Conservation (phyloP, 495 filamentous ascomycete species). For the Amorphotheca resinae region DNA sequence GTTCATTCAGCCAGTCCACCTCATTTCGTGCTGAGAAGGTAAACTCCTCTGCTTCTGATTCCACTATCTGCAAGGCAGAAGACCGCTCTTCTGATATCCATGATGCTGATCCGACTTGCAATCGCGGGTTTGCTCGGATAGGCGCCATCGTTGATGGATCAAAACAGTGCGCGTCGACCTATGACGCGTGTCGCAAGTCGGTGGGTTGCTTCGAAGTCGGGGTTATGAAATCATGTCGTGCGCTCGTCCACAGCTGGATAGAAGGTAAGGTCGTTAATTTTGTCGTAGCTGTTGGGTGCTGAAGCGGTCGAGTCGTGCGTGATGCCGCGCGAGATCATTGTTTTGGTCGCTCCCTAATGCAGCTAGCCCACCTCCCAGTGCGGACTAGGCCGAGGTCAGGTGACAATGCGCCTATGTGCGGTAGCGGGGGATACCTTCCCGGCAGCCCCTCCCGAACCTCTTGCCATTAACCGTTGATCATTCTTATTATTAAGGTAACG, state of each 20-base stretch:
- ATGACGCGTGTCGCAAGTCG: background rate
- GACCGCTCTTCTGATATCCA: conserved; percentile 41
- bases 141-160: conserved; percentile 31
- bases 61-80: conserved; percentile 35
- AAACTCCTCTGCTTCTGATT: conserved; percentile 72
- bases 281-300: conserved; percentile 10
- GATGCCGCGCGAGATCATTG: conserved; percentile 9
- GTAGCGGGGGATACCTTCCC: no score
- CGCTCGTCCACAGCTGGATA: conserved; percentile 2
- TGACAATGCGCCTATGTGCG: no score
- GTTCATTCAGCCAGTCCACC: conserved; percentile 91
- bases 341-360: conserved; percentile 17
- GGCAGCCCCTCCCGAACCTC: no score
- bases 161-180: conserved; percentile 21
- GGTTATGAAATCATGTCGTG: conserved; percentile 16
- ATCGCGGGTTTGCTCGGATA: conserved; percentile 34
- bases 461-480: no score
- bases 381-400: no score
- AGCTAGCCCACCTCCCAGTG: background rate
- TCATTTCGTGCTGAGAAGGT: conserved; percentile 81
- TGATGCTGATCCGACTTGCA: conserved; percentile 41
- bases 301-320: conserved; percentile 3
- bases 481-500: no score
- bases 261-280: conserved; percentile 5
- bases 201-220: background rate